These are phyloP conservation scores for Euphorbia tirucalli DNA, from an alignment of 345 rosid genomes.

Conservation along the genomic window DNA sequence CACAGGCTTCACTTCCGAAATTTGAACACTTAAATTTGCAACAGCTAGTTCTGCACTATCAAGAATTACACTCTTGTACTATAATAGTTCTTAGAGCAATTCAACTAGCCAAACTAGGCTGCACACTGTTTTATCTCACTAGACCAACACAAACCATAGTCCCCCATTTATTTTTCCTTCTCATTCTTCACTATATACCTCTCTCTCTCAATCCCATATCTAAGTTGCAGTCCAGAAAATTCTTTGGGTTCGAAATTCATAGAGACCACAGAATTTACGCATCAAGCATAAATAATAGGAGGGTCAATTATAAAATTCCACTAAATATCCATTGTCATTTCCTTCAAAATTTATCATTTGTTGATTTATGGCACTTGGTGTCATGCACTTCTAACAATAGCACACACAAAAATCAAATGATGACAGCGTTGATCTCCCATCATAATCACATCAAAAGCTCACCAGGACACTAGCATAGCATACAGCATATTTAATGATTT, in stretches of 20 bases:
- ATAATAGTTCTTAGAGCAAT: background rate
- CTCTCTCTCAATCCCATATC: no score
- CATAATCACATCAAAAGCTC: no score
- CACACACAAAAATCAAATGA: background rate
- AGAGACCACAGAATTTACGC: no score
- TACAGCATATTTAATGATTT: background rate
- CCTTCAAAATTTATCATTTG: background rate
- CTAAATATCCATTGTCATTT: no score
- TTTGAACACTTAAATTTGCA: background rate
- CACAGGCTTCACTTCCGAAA: background rate
- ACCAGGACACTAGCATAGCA: no score
- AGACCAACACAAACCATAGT: background rate
- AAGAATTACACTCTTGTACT: background rate
- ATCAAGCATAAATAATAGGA: no score
- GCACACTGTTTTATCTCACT: background rate
- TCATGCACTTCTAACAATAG: background rate
- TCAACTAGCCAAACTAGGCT: background rate
- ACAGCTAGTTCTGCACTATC: background rate
- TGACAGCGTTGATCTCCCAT: background rate
- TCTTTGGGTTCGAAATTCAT: no score
- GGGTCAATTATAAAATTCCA: no score
- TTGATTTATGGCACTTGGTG: background rate
- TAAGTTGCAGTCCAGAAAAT: no score
- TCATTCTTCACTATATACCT: no score
- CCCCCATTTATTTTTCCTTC: background rate